Base-by-base conservation (phyloP, 1,139 yeast genomes). In the Nadsonia starkeyi-henricii region DNA sequence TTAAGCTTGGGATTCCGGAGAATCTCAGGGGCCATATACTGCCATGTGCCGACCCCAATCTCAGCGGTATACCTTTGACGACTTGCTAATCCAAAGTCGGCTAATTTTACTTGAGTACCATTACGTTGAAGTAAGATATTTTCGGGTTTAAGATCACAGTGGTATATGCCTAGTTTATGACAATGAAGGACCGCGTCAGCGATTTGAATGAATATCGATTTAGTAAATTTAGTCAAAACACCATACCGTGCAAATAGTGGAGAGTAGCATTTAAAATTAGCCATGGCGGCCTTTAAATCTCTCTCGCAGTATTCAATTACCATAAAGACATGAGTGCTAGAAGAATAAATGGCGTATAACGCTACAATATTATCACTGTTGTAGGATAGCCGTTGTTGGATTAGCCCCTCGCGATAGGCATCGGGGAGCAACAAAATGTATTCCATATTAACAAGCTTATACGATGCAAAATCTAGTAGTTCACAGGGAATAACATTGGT, bases 21-120 rank as follows among this genome's bases (percentile, higher is more conserved):
- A 61, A 94, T 71, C 64, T 86, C 96, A 5, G 96, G 96, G 0
- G 96, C 85, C 96, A 88, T 88, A 67, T 88, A 88, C 64, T 84
- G 88, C 36, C 85, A 75, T 4, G 93, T 81, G 0, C 96, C 96
- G 52, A 95, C 75, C 54, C 95, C 86, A 42, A 81, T 78, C 57
- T 83, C 84, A 50, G 81, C 75, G 48, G 82, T 76, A 50, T 67
- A 67, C 46, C 72, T 67, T 5, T 78, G 72, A 51, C 73, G 71
- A 53, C 88, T 77, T 17, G 95, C 86, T 23, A 88, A 71, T 1
- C 96, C 96, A 59, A 88, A 88, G 64, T 88, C 96, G 36, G 91
- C 89, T 45, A 88, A 66, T 20, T 77, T 74, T 33, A 85, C 66
- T 44, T 72, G 73, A 21, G 76, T 65, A 48, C 85, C 85, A 50